Evolutionary conservation across 2,329 filamentous ascomycete genomes (phyloP), one percentile per base, ranked within the genome.

Genomic region (Penicillium sp.): DNA sequence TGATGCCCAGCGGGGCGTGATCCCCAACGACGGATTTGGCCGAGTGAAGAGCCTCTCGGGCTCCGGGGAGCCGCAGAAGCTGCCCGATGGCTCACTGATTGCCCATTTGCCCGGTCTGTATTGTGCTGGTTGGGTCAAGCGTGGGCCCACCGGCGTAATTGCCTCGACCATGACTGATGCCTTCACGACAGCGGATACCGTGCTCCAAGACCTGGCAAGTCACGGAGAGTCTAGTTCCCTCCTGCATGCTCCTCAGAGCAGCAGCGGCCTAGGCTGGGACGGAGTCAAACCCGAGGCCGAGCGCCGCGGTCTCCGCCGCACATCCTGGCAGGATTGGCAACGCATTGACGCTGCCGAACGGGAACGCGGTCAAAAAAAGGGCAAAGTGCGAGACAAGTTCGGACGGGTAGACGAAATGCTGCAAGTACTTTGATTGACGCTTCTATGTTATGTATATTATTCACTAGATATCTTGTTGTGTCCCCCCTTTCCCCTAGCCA

Each of bases 121-220:
- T 74, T 96, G 91, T 59, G 89, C 93, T 13, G 94, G 94, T 0
- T 99, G 94, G 94, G 91, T 97, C 8, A 97, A 97, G 76, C 84
- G 88, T 29, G 94, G 94, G 0, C 93, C 94, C 0, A 97, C 91
- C 0, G 94, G 94, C 2, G 92, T 97, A 3, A 99, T 99, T 69
- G 93, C 93, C 1, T 91, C 88, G 24, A 99, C 94, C 0, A 96
- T 99, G 91, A 84, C 88, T 53, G 94, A 99, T 69, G 93, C 94
- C 0, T 99, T 97, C 65, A 82, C 84, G 7, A 96, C 91, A 0
- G 94, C 86, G 1, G 92, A 97, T 67, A 85, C 88, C 2, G 89
- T 99, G 56, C 83, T 83, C 0, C 75, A 82, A n/a, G 94, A 99
- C 67, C 93, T 91, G 88, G 66, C 75, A 43, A 66, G 54, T 7